Conservation (phyloP, 768 basidiomycete species). For the Termitomyces sp. region DNA sequence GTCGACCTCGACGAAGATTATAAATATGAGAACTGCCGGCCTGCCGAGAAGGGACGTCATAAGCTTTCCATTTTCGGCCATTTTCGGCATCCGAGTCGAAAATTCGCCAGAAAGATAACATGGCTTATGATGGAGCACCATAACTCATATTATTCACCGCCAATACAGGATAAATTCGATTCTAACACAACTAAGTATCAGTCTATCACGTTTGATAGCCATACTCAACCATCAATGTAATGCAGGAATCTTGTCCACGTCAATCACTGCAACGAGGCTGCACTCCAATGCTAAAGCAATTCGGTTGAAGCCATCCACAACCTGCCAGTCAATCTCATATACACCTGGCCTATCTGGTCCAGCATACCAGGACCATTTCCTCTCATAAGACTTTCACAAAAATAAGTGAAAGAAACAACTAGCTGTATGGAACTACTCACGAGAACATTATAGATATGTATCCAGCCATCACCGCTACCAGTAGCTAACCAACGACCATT, state of each 20-base stretch:
- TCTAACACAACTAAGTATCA: no score
- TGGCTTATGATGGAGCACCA: no score
- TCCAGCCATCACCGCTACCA: conserved; percentile 74
- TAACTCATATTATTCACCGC: no score
- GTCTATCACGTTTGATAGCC: neutral
- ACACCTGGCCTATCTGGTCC: conserved; percentile 58
- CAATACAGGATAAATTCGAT: no score
- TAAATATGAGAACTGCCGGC: neutral
- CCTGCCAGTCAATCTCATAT: conserved; percentile 78
- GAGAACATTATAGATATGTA: conserved; percentile 68
- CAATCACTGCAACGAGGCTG: conserved; percentile 63
- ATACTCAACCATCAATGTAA: conserved; percentile 10
- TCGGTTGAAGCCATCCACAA: conserved; percentile 46
- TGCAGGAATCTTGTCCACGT: conserved; percentile 47
- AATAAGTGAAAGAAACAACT: neutral
- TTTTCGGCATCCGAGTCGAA: no score
- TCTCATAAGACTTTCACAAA: conserved; percentile 36
- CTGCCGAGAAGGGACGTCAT: conserved; percentile 7
- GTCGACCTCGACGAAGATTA: neutral
- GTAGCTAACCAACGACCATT: conserved; percentile 70
- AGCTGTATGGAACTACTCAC: conserved; percentile 33
- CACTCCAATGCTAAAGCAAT: conserved; percentile 71
- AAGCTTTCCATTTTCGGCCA: neutral
- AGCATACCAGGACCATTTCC: conserved; percentile 63
- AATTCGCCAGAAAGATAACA: no score